Percentiles rank a stretch among this genome's conserved stretches.
Evolutionary conservation across 163 green algal species (phyloP).

Genomic region (Prototheca wickerhamii): DNA sequence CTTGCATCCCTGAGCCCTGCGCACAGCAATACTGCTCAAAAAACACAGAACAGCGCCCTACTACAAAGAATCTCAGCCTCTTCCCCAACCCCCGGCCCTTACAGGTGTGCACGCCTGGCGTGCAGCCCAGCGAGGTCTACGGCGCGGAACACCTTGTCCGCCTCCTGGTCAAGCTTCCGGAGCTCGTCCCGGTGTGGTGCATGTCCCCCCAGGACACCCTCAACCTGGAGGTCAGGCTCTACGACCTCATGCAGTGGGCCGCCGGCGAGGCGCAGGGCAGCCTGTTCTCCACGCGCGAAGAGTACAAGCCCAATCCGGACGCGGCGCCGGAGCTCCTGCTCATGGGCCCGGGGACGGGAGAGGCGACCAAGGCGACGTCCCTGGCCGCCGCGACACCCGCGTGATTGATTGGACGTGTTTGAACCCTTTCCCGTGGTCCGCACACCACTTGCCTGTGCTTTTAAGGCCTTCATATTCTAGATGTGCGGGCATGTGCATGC

Average conservation of each 20-base stretch:
- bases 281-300: neutral
- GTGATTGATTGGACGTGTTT: too few relatives aligned
- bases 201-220: slow-evolving; percentile 22
- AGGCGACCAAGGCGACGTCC: too few relatives aligned
- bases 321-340: neutral
- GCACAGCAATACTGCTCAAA: too few relatives aligned
- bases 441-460: neutral
- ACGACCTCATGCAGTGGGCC: slow-evolving; percentile 19
- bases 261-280: neutral
- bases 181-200: slow-evolving; percentile 40
- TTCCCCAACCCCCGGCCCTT: neutral
- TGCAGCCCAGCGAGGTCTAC: slow-evolving; percentile 44
- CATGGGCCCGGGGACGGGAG: too few relatives aligned
- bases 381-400: too few relatives aligned
- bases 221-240: slow-evolving; percentile 18
- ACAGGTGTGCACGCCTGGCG: slow-evolving; percentile 1
- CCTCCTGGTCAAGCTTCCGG: slow-evolving; percentile 54
- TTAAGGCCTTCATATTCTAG: too few relatives aligned
- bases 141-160: slow-evolving; percentile 67
- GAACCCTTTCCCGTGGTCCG: neutral
- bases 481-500: too few relatives aligned
- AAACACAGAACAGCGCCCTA: too few relatives aligned
- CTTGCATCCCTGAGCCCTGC: too few relatives aligned
- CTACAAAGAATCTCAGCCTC: too few relatives aligned
- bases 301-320: slow-evolving; percentile 13